Conservation (phyloP, 768 basidiomycete genomes). For the Termitomyces titanicus region DNA sequence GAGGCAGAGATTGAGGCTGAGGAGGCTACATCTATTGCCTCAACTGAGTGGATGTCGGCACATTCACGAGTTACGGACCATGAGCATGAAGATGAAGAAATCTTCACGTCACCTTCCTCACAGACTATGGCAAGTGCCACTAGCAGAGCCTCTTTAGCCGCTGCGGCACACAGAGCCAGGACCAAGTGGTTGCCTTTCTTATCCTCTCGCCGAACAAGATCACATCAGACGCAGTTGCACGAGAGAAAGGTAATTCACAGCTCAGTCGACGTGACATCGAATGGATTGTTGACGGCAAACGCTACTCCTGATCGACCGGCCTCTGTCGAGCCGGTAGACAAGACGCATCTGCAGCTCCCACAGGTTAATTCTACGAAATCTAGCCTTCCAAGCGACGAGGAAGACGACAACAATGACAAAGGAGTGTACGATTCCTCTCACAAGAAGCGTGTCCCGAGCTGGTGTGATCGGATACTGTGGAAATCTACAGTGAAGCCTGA, state of each 20-base stretch:
- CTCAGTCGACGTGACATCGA: conserved; percentile 12
- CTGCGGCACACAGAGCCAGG: conserved; percentile 52
- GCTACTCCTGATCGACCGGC: conserved; percentile 8
- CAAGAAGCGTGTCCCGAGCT: conserved; percentile 82
- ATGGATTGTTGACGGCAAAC: conserved; percentile 5
- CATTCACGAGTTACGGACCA: conserved; percentile 38
- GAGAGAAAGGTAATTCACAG: conserved; percentile 2
- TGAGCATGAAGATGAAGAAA: conserved; percentile 36
- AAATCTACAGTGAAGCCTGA: conserved; percentile 62
- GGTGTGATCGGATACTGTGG: conserved; percentile 87
- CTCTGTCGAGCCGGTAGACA: conserved; percentile 17
- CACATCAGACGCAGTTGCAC: not conserved
- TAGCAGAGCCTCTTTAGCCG: conserved; percentile 32
- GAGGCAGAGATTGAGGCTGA: conserved; percentile 34
- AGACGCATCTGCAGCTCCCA: conserved; percentile 21
- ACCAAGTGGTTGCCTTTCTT: conserved; percentile 50
- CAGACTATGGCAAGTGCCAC: conserved; percentile 25
- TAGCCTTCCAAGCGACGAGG: conserved; percentile 32
- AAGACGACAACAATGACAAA: conserved; percentile 39
- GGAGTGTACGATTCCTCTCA: conserved; percentile 80
- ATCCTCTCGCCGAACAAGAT: conserved; percentile 25
- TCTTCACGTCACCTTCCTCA: conserved; percentile 26
- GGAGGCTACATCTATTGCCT: conserved; percentile 51
- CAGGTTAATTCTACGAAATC: conserved; percentile 33
- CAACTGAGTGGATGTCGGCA: conserved; percentile 45